Conservation (phyloP, 352 stramenopile species). For the Pythium sp. region DNA sequence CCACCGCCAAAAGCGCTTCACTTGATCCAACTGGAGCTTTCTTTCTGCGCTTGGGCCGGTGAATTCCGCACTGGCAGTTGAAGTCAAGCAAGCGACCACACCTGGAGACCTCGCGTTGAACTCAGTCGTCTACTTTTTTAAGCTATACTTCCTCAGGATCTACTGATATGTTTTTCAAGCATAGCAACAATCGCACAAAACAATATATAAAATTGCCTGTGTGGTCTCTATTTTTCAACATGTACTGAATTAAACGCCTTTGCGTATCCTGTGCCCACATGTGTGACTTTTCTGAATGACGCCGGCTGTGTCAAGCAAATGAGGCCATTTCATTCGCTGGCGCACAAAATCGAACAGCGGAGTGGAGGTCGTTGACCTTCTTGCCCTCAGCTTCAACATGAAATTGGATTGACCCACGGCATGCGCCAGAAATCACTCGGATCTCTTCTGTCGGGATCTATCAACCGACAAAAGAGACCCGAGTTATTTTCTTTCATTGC, state of each 20-base stretch:
- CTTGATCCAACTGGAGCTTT: not conserved
- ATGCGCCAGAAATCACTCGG: not conserved
- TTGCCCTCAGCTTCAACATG: not conserved
- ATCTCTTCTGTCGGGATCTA: not conserved
- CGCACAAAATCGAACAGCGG: not conserved
- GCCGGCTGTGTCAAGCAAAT: not conserved
- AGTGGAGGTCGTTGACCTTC: not conserved
- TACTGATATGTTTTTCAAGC: not conserved
- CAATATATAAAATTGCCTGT: not conserved
- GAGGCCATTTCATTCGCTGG: not conserved
- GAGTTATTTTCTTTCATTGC: not conserved
- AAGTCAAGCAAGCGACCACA: not conserved
- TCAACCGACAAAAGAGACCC: not conserved
- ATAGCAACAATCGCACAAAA: not conserved
- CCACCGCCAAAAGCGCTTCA: not conserved
- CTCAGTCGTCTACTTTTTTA: not conserved
- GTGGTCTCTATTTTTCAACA: not conserved
- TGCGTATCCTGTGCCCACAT: not conserved
- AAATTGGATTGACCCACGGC: not conserved
- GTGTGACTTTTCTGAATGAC: not conserved
- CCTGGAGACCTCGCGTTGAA: not conserved
- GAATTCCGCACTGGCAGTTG: constrained; percentile 6
- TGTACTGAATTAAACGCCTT: not conserved
- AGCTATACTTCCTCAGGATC: not conserved
- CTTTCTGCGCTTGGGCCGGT: not conserved